Evolutionary conservation across 768 basidiomycete species (phyloP).

Genomic region (Clavaria fumosa): DNA sequence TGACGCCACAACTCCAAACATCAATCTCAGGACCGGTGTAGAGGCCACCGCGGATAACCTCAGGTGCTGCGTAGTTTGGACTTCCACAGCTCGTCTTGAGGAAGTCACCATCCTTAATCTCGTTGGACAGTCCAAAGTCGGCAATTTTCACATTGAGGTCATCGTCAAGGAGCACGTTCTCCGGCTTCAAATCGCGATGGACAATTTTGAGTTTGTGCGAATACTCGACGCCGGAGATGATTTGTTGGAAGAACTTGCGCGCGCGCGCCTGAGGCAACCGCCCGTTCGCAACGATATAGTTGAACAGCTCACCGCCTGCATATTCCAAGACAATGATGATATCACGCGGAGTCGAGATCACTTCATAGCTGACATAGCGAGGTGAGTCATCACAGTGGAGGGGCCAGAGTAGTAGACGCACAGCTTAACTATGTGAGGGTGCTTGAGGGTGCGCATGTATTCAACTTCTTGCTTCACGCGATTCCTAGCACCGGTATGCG

Average conservation of each 20-base stretch:
- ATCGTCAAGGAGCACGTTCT: conserved; percentile 81
- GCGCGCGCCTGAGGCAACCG: conserved; percentile 80
- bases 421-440: conserved; percentile 98
- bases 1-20: conserved; percentile 98
- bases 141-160: conserved; percentile 91
- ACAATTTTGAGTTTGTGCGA: conserved; percentile 95
- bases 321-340: conserved; percentile 98
- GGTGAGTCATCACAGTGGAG: conserved; percentile 3
- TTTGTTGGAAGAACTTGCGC: conserved; percentile 93
- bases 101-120: conserved; percentile 94
- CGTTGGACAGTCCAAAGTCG: conserved; percentile 95
- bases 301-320: conserved; percentile 93
- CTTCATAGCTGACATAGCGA: conserved; percentile 53
- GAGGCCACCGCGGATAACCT: conserved; percentile 88
- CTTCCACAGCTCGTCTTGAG: conserved; percentile 95
- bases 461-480: conserved; percentile 92
- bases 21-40: conserved; percentile 98
- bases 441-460: conserved; percentile 86
- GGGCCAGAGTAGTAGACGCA: conserved; percentile 23
- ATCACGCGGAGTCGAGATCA: conserved; percentile 86
- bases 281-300: conserved; percentile 92
- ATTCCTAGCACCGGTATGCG: conserved; percentile 80
- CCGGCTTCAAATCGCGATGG: conserved; percentile 95
- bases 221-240: conserved; percentile 95
- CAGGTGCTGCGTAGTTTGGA: conserved; percentile 97